Conservation (phyloP, 768 basidiomycete genomes). For the Hericium alpestre region DNA sequence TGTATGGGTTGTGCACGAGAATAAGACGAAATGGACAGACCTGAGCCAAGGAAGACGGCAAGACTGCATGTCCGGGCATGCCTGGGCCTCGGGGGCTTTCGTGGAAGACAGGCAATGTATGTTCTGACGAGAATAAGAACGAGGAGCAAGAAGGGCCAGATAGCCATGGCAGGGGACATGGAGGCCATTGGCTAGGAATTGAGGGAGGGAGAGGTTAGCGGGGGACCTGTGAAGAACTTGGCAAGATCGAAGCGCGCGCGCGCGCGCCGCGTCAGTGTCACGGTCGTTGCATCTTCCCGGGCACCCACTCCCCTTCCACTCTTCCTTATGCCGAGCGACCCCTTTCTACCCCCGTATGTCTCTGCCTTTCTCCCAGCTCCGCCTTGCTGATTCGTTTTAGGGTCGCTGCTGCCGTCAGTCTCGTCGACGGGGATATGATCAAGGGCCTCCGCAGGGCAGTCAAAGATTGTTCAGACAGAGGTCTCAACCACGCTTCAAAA, state of each 20-base stretch:
- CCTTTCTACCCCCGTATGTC: not conserved
- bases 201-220: no score
- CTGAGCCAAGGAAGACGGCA: slow-evolving; percentile 90
- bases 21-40: slow-evolving; percentile 29
- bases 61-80: slow-evolving; percentile 31
- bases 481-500: slow-evolving; percentile 61
- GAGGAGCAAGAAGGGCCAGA: not conserved
- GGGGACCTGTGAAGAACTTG: no score
- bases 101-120: slow-evolving; percentile 13
- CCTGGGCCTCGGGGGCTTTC: slow-evolving; percentile 9
- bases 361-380: not conserved
- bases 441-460: slow-evolving; percentile 50
- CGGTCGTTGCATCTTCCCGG: no score
- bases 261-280: no score
- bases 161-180: not conserved
- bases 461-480: slow-evolving; percentile 65
- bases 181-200: no score
- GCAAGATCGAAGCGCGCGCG: no score
- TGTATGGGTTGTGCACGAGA: slow-evolving; percentile 5
- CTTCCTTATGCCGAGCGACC: not conserved
- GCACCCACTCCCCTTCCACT: not conserved
- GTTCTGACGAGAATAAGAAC: slow-evolving; percentile 8
- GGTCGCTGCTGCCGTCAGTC: slow-evolving; percentile 4
- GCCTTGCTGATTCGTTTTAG: not conserved
- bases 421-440: slow-evolving; percentile 41